Base-by-base conservation (phyloP, 345 rosid genomes). In the Populus tremula region DNA sequence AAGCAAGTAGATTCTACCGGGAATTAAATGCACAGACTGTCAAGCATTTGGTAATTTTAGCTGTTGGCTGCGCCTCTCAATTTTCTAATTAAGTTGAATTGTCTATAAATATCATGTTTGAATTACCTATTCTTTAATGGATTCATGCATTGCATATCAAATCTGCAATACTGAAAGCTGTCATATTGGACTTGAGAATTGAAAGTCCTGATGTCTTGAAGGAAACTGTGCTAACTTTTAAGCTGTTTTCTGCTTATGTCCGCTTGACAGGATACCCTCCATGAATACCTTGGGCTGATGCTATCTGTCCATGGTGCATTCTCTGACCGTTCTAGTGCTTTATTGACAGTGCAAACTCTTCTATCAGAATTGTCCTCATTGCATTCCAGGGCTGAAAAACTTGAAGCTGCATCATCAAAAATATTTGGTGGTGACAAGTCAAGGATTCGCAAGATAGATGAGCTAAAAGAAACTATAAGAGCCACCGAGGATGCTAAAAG, bases 341-440 rank as follows among this genome's bases (percentile, higher is more conserved):
- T 96, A 73, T 85, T 96, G 86, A 92, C 98, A 1, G 95, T 94
- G 78, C 99, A 96, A 85, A 91, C 97, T 69, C 95, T 96, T 82
- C 75, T 91, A 56, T 87, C 99, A 54, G 98, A 96, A 49, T 79
- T 91, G 74, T 87, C 99, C 68, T 76, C 95, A 1, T 82, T 93
- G 86, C 87, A 92, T 31, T 82, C 73, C 11, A 94, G 91, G 84
- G 88, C 91, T 54, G 97, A 96, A 76, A 93, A 94, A 81, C 95
- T 94, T 80, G 96, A 96, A 86, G 97, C 91, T 76, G 97, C 95
- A 70, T 91, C 98, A 53, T 90, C 97, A 50, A 96, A 96, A 82
- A 87, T 94, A 79, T 96, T 90, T 91, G 99, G 99, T 31, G 98
- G 98, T 35, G 99, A 96, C 87, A 96, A 86, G 88, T 91, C 97